Evolutionary conservation across 2,329 filamentous ascomycete species (phyloP).

Genomic region (Pseudocercospora musae): DNA sequence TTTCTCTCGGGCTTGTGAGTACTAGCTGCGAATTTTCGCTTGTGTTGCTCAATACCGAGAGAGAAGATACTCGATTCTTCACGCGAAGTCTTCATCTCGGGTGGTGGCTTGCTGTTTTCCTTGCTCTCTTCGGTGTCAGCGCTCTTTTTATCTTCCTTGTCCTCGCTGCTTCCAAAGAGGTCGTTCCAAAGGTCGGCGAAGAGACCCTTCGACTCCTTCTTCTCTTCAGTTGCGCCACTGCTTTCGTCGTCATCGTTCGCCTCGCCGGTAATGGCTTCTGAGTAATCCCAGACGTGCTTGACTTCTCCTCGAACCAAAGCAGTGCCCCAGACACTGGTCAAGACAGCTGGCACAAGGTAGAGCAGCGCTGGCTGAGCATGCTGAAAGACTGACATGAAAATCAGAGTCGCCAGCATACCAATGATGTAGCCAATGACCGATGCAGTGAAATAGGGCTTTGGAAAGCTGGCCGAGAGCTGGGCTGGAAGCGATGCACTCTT

Average conservation of each 20-base stretch:
- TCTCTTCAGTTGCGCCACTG: conserved; percentile 14
- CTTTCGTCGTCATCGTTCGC: conserved; percentile 24
- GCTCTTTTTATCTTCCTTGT: background rate
- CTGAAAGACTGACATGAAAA: conserved; percentile 71
- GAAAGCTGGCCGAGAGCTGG: conserved; percentile 53
- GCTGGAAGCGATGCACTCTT: conserved; percentile 20
- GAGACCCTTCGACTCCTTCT: conserved; percentile 11
- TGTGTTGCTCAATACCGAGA: conserved; percentile 9
- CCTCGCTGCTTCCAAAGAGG: conserved; percentile 12
- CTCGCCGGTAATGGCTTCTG: conserved; percentile 58
- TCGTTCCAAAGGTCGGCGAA: conserved; percentile 11
- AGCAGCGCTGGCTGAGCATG: conserved; percentile 87
- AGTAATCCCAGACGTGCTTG: conserved; percentile 74
- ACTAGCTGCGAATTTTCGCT: background rate
- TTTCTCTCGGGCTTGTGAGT: background rate
- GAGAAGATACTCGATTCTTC: conserved; percentile 11
- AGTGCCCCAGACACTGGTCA: conserved; percentile 71
- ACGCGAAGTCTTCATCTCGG: background rate
- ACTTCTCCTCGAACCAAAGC: conserved; percentile 70
- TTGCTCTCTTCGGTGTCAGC: background rate
- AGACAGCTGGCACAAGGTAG: conserved; percentile 85
- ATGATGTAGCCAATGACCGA: conserved; percentile 71
- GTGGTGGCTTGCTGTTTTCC: background rate
- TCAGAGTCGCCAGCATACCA: conserved; percentile 73
- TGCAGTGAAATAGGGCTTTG: conserved; percentile 82